phyloP scores from a whole-genome alignment of 257 asterid genomes.

The Gynochthodes officinalis region DNA sequence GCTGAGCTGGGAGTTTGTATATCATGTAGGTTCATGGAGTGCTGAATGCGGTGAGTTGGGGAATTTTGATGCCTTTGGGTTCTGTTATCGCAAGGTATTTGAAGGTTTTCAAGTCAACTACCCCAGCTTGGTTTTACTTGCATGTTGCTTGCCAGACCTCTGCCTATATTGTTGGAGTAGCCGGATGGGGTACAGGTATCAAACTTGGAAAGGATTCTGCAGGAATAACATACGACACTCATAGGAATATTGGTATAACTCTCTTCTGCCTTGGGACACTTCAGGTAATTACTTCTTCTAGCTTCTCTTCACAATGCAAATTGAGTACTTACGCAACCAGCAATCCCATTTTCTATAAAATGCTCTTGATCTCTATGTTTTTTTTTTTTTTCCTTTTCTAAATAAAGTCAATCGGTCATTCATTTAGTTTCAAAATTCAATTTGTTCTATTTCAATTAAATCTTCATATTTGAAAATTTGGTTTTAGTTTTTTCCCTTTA shows the following conservation, averaged over 20 bases:
- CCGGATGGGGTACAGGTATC: conserved; percentile 82
- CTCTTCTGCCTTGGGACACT: conserved; percentile 69
- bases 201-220: conserved; percentile 61
- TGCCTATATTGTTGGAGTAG: conserved; percentile 67
- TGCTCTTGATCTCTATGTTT: no score
- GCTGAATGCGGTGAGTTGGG: conserved; percentile 80
- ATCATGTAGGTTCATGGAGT: conserved; percentile 57
- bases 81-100: conserved; percentile 60
- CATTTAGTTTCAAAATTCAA: no score
- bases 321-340: no score
- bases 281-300: conserved; percentile 43
- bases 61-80: conserved; percentile 67
- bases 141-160: conserved; percentile 58
- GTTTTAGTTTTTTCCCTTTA: no score
- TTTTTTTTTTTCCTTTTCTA: no score
- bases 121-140: conserved; percentile 79
- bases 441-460: no score
- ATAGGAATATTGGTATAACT: conserved; percentile 61
- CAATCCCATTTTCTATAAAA: no score
- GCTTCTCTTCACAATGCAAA: background rate
- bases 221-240: conserved; percentile 38
- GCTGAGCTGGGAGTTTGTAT: background rate
- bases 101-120: conserved; percentile 62
- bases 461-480: no score
- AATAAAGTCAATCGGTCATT: no score